Evolutionary conservation across 2,329 filamentous ascomycete species (phyloP).

Genomic region (Massarina eburnea): DNA sequence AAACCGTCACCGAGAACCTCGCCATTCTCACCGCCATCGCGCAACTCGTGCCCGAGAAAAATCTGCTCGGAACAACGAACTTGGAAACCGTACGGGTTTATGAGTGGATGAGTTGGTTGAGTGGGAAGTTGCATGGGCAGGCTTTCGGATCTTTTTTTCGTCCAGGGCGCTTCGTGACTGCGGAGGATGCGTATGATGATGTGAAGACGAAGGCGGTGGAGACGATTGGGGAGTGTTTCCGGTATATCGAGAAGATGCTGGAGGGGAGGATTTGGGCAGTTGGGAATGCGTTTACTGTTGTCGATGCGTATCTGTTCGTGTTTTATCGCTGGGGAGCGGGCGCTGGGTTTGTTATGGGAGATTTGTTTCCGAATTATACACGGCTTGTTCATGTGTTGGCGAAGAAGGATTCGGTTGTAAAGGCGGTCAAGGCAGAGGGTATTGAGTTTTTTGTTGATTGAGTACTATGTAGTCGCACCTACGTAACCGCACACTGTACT

Average conservation of each 20-base stretch:
- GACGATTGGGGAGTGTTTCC: constrained; percentile 10
- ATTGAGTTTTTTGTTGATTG: not conserved
- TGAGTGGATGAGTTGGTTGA: constrained; percentile 24
- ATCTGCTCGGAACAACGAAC: constrained; percentile 16
- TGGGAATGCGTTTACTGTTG: constrained; percentile 17
- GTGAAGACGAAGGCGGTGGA: constrained; percentile 9
- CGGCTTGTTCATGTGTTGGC: constrained; percentile 11
- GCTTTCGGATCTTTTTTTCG: constrained; percentile 19
- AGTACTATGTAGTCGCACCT: constrained; percentile 14
- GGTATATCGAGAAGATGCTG: constrained; percentile 16
- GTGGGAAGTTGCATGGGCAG: constrained; percentile 19
- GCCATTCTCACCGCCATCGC: constrained; percentile 21
- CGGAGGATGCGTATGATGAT: constrained; percentile 9
- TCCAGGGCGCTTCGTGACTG: constrained; percentile 13
- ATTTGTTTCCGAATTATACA: constrained; percentile 18
- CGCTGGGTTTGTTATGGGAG: constrained; percentile 14
- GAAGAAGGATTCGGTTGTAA: constrained; percentile 11
- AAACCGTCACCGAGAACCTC: constrained; percentile 23
- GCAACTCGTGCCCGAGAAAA: constrained; percentile 14
- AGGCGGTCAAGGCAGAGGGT: constrained; percentile 14
- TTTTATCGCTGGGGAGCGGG: constrained; percentile 23
- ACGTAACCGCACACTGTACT: too few relatives aligned
- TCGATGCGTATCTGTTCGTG: constrained; percentile 24
- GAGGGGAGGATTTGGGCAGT: constrained; percentile 16
- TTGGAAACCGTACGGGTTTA: constrained; percentile 18